A percentile compares a stretch with the other conserved stretches of the same genome.
Conservation (phyloP, 352 stramenopile species). For the Pythium dissimile region DNA sequence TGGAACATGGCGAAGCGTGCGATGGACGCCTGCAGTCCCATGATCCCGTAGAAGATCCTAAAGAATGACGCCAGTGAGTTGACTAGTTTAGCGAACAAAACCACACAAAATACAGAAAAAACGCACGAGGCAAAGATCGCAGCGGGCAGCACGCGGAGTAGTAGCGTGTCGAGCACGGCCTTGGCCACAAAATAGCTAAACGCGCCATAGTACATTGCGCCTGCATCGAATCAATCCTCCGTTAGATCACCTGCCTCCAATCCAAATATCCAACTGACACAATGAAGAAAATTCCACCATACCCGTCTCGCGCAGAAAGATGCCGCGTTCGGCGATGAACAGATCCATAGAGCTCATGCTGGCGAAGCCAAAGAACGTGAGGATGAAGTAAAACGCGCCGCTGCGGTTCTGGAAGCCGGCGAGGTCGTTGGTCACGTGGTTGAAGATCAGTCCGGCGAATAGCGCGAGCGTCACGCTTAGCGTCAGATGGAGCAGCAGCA, state of each 20-base stretch:
- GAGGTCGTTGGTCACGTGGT: slow-evolving; percentile 77
- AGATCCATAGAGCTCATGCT: slow-evolving; percentile 85
- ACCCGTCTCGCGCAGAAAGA: slow-evolving; percentile 76
- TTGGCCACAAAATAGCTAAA: slow-evolving; percentile 84
- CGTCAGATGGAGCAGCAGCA: slow-evolving; percentile 60
- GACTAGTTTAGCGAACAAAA: not conserved
- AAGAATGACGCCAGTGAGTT: not conserved
- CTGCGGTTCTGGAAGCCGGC: slow-evolving; percentile 84
- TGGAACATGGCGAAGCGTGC: slow-evolving; percentile 66
- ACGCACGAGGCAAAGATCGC: slow-evolving; percentile 63
- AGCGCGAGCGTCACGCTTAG: slow-evolving; percentile 60
- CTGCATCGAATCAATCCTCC: too few species aligned
- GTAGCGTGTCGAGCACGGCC: slow-evolving; percentile 61
- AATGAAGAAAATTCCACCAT: not conserved
- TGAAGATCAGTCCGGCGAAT: slow-evolving; percentile 73
- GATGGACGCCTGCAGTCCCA: slow-evolving; percentile 63
- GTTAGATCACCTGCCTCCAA: too few species aligned
- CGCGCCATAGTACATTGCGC: slow-evolving; percentile 74
- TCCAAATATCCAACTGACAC: too few species aligned
- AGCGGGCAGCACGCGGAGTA: slow-evolving; percentile 70
- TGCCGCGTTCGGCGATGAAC: slow-evolving; percentile 68
- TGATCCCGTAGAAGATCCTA: slow-evolving; percentile 87
- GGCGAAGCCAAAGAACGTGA: slow-evolving; percentile 84
- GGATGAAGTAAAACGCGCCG: slow-evolving; percentile 81
- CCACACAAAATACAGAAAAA: not conserved